Percentiles rank a stretch among this genome's conserved stretches.
Evolutionary conservation across 768 basidiomycete species (phyloP).

Genomic region (Chalciporus sphaerocephalus): DNA sequence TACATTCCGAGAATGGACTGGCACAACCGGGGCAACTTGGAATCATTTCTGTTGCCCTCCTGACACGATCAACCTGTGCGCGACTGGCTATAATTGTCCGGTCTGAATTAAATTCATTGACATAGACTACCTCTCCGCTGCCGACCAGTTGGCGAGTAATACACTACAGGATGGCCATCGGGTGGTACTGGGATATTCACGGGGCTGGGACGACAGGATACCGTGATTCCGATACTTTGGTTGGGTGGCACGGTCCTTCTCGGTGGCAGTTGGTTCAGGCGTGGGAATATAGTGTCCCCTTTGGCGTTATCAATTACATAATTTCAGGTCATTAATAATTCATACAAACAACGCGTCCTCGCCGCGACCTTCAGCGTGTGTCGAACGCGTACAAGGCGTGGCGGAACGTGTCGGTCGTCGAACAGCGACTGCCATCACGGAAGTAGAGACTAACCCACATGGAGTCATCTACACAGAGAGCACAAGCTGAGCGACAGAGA

Average conservation of each 20-base stretch:
- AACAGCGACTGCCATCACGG: not conserved
- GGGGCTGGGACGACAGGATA: constrained; percentile 10
- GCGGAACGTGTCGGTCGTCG: constrained; percentile 17
- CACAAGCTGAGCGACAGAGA: constrained; percentile 33
- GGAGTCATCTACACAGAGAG: constrained; percentile 51
- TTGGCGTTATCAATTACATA: constrained; percentile 17
- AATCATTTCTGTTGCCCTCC: constrained; percentile 2
- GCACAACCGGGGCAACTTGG: not conserved
- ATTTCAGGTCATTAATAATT: constrained; percentile 2
- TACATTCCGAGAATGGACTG: constrained; percentile 31
- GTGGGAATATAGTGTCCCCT: constrained; percentile 10
- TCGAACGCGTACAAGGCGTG: constrained; percentile 15
- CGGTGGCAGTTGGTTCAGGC: not conserved
- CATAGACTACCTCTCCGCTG: not conserved
- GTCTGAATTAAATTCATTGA: constrained; percentile 1
- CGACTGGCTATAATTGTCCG: constrained; percentile 9
- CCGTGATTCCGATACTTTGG: constrained; percentile 3
- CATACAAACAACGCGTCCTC: constrained; percentile 23
- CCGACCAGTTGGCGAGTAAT: constrained; percentile 6
- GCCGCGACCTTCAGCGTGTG: constrained; percentile 6
- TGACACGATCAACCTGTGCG: constrained; percentile 15
- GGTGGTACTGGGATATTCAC: constrained; percentile 4
- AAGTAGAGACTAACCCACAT: constrained; percentile 30
- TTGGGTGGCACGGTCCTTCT: not conserved
- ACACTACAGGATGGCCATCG: constrained; percentile 1